Percentiles rank a stretch among this genome's conserved stretches.
These are phyloP conservation scores for Cochlearia excelsa DNA, from an alignment of 345 rosid genomes.

Conservation along the genomic window DNA sequence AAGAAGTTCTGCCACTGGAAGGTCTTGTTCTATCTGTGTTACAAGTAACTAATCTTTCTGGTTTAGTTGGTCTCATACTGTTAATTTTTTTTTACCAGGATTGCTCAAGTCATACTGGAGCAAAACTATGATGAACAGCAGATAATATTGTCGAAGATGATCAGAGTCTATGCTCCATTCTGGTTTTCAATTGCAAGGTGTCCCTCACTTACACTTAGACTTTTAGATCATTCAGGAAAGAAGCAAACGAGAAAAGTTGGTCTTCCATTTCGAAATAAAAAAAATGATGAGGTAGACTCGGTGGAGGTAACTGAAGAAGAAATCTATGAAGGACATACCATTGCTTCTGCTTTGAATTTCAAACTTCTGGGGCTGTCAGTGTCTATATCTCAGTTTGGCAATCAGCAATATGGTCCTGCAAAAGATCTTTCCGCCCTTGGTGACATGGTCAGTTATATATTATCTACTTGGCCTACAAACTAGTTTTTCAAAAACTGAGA, in stretches of 20 bases:
- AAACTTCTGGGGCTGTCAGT: conserved; percentile 62
- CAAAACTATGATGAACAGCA: conserved; percentile 71
- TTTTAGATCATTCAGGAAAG: conserved; percentile 53
- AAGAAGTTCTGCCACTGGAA: conserved; percentile 84
- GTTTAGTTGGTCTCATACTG: conserved; percentile 30
- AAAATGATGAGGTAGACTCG: conserved; percentile 36
- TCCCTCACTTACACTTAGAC: conserved; percentile 68
- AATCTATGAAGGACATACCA: conserved; percentile 74
- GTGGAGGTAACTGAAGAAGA: conserved; percentile 81
- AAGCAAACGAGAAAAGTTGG: conserved; percentile 49
- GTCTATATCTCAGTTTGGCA: conserved; percentile 50
- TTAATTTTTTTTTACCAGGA: conserved; percentile 50
- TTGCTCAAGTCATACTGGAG: conserved; percentile 75
- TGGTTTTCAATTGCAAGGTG: conserved; percentile 90
- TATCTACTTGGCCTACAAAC: conserved; percentile 1
- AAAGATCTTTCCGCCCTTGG: conserved; percentile 87
- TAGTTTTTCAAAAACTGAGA: conserved; percentile 14
- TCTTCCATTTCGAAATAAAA: conserved; percentile 55
- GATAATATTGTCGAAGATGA: conserved; percentile 50
- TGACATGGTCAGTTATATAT: conserved; percentile 64
- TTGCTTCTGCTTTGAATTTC: conserved; percentile 90
- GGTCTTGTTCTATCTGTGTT: conserved; percentile 46
- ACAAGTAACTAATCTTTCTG: conserved; percentile 11
- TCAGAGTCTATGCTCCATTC: conserved; percentile 82
- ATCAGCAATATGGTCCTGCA: conserved; percentile 64